Conservation (phyloP, 2,329 filamentous ascomycete genomes). For the Eutypella sp. region DNA sequence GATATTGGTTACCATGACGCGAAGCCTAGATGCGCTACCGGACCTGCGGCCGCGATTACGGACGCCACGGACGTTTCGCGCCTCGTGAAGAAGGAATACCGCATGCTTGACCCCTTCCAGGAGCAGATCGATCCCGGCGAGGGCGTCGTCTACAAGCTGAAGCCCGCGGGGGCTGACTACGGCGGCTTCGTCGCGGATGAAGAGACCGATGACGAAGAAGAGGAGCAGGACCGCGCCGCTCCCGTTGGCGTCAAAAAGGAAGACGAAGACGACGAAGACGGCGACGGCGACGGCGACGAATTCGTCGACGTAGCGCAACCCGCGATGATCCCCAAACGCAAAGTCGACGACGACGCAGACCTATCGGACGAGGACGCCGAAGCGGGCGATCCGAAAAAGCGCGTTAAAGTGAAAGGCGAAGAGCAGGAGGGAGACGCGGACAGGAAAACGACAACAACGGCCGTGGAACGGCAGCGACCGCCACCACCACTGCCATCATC, state of each 20-base stretch:
- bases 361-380: constrained; percentile 9
- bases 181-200: neutral
- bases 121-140: neutral
- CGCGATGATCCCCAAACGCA: constrained; percentile 14
- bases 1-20: constrained; percentile 13
- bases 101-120: neutral
- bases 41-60: too few species aligned
- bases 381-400: constrained; percentile 8
- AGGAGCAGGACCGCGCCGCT: neutral
- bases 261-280: constrained; percentile 7
- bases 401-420: constrained; percentile 13
- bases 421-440: neutral
- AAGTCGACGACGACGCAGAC: constrained; percentile 7
- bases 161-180: neutral
- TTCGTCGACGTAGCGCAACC: constrained; percentile 5
- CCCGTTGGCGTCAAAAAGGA: neutral
- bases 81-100: constrained; percentile 1
- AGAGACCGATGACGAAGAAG: neutral
- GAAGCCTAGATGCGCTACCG: too few species aligned
- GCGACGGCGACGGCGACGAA: constrained; percentile 6
- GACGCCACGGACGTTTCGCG: too few species aligned
- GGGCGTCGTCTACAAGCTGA: neutral
- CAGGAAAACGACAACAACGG: neutral
- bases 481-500: neutral
- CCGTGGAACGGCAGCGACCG: neutral